Conservation (phyloP, 768 basidiomycete species). For the Phylloporus sp. region DNA sequence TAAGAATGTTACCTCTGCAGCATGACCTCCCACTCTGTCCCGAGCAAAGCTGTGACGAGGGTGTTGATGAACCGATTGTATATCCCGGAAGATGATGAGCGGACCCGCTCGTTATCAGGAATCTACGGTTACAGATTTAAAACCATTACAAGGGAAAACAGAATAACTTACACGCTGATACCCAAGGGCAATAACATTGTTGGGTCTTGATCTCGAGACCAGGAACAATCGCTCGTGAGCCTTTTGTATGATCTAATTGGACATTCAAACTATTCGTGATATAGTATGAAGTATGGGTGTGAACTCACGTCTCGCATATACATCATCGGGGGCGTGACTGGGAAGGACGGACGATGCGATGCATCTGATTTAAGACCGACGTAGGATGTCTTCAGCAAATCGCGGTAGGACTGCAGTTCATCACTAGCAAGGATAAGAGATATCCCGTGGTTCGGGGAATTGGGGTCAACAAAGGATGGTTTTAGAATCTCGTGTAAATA, state of each 20-base stretch:
- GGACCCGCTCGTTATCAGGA: constrained; percentile 36
- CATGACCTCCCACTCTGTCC: constrained; percentile 62
- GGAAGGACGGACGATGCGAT: constrained; percentile 23
- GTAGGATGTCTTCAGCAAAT: constrained; percentile 44
- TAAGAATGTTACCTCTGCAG: constrained; percentile 48
- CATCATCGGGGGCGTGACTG: constrained; percentile 38
- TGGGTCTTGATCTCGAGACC: constrained; percentile 32
- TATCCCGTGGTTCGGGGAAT: constrained; percentile 13
- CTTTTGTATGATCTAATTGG: constrained; percentile 53
- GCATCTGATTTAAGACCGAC: constrained; percentile 37
- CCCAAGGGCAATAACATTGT: constrained; percentile 64
- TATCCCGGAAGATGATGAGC: constrained; percentile 41
- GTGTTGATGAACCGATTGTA: constrained; percentile 71
- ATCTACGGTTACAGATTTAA: constrained; percentile 5
- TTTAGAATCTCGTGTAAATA: constrained; percentile 40
- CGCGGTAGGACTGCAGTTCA: constrained; percentile 30
- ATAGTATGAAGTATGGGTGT: not conserved
- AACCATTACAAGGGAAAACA: not conserved
- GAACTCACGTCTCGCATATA: constrained; percentile 53
- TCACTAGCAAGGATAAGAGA: not conserved
- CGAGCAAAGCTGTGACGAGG: constrained; percentile 61
- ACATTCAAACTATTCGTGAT: not conserved
- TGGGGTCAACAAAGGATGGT: not conserved
- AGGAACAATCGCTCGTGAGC: constrained; percentile 55
- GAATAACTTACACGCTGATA: constrained; percentile 50